These are phyloP conservation scores for Echites panduratus DNA, from an alignment of 257 asterid species.

Conservation along the genomic window DNA sequence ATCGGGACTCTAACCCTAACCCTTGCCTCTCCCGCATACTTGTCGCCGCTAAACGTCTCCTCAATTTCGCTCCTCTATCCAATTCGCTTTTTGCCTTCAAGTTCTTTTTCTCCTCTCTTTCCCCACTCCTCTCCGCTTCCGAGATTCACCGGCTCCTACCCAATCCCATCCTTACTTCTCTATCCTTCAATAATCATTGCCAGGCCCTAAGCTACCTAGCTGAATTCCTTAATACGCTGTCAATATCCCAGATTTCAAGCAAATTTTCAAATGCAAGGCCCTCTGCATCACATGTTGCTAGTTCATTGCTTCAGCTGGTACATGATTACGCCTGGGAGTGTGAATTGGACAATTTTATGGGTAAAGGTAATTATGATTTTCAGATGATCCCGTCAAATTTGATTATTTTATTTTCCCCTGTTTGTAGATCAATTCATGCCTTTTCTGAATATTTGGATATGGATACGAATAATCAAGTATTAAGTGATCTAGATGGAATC, in stretches of 20 bases:
- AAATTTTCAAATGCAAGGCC: conserved; percentile 19
- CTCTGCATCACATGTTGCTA: conserved; percentile 33
- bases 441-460: conserved; percentile 32
- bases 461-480: conserved; percentile 9
- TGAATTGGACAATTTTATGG: conserved; percentile 28
- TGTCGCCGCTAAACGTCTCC: conserved; percentile 56
- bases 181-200: conserved; percentile 39
- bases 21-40: conserved; percentile 47
- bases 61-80: conserved; percentile 52
- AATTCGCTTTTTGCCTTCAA: conserved; percentile 60
- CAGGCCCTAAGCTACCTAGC: conserved; percentile 26
- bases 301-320: conserved; percentile 54
- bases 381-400: conserved; percentile 42
- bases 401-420: conserved; percentile 63
- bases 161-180: conserved; percentile 31
- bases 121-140: conserved; percentile 54
- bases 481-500: conserved; percentile 22
- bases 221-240: conserved; percentile 9
- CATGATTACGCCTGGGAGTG: conserved; percentile 77
- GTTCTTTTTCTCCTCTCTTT: conserved; percentile 74
- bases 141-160: conserved; percentile 36
- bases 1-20: conserved; percentile 49
- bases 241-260: conserved; percentile 7
- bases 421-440: conserved; percentile 28
- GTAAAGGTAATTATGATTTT: conserved; percentile 31